Evolutionary conservation across 2,329 filamentous ascomycete species (phyloP).

Genomic region (Aureobasidium subglaciale): DNA sequence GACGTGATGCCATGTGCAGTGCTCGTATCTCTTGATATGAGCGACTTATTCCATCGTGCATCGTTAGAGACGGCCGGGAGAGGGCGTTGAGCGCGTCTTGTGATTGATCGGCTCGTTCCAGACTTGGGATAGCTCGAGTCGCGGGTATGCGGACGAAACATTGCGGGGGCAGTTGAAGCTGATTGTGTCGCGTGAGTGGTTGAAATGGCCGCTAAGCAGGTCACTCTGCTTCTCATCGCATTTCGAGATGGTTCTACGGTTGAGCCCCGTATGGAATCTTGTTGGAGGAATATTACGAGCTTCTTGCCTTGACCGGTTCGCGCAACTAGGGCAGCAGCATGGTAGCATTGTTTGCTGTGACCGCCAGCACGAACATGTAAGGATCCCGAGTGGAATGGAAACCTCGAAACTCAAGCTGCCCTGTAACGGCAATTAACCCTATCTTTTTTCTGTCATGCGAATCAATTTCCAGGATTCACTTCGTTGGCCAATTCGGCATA

Average conservation of each 20-base stretch:
- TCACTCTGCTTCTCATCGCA: background rate
- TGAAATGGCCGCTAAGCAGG: background rate
- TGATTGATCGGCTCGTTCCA: slow-evolving; percentile 10
- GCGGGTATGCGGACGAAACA: background rate
- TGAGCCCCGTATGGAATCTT: no score
- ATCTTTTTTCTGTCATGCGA: background rate
- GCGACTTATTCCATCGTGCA: background rate
- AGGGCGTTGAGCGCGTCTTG: slow-evolving; percentile 10
- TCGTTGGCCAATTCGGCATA: background rate
- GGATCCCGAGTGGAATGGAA: no score
- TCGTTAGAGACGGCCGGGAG: background rate
- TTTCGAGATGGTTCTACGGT: background rate
- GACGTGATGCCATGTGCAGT: no score
- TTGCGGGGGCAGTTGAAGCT: background rate
- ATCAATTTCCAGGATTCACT: background rate
- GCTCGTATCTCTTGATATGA: background rate
- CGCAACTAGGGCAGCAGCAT: background rate
- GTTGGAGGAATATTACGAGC: background rate
- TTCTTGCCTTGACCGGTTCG: background rate
- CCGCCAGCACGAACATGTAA: no score
- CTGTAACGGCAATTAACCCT: background rate
- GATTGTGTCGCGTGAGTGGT: slow-evolving; percentile 12
- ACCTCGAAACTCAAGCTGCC: background rate
- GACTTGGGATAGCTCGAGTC: slow-evolving; percentile 3
- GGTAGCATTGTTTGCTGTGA: background rate